Conservation (phyloP, 1,284 basidiomycete genomes). For the Chiua sp. region DNA sequence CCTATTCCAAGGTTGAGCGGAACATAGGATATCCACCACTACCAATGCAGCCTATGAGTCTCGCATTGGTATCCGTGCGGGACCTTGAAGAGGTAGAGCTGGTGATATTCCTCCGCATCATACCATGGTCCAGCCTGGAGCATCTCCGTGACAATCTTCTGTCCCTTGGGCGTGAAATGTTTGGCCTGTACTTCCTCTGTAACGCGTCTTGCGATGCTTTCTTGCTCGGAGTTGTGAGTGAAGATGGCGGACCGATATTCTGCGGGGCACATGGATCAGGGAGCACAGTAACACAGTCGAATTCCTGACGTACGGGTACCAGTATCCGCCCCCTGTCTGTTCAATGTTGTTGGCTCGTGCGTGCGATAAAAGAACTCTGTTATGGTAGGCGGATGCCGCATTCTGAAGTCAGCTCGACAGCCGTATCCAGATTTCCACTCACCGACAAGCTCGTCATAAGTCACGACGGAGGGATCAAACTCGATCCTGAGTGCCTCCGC, state of each 20-base stretch:
- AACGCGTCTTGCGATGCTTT: constrained; percentile 75
- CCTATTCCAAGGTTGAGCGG: too few relatives aligned
- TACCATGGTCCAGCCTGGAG: constrained; percentile 73
- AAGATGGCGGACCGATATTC: constrained; percentile 97
- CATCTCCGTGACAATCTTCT: constrained; percentile 83
- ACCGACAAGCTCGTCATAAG: constrained; percentile 86
- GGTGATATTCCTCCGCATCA: constrained; percentile 88
- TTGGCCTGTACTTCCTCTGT: constrained; percentile 88
- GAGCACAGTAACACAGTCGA: background rate
- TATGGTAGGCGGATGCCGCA: too few relatives aligned
- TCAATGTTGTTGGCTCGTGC: constrained; percentile 90
- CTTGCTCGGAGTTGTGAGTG: constrained; percentile 80
- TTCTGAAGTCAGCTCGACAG: background rate
- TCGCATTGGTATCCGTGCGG: constrained; percentile 63
- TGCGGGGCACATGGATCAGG: constrained; percentile 34
- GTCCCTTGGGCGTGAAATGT: constrained; percentile 76
- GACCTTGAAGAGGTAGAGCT: constrained; percentile 80
- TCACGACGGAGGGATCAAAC: constrained; percentile 82
- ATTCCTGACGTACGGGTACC: constrained; percentile 70
- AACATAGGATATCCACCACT: background rate
- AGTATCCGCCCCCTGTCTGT: constrained; percentile 78
- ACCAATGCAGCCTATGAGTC: constrained; percentile 60
- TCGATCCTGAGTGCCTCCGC: constrained; percentile 90
- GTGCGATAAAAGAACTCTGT: constrained; percentile 93
- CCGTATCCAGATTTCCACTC: constrained; percentile 30